Percentiles rank a stretch among this genome's conserved stretches.
phyloP scores from a whole-genome alignment of 306 rosid genomes.

The Argentina anserina region DNA sequence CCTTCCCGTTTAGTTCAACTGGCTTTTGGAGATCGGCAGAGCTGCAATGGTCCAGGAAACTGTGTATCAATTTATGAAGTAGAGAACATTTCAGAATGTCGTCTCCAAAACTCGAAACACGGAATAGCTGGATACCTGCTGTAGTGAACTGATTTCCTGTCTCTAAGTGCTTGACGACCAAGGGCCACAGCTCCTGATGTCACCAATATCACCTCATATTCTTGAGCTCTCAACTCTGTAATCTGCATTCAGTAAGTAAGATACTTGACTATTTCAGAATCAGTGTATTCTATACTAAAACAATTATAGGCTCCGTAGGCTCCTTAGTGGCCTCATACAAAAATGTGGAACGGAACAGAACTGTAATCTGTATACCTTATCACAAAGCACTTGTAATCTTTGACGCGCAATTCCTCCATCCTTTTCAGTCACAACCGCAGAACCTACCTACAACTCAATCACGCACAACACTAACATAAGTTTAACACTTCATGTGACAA shows the following conservation, averaged over 20 bases:
- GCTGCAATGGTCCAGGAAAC: conserved; percentile 38
- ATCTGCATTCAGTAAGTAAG: conserved; percentile 43
- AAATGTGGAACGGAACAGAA: neutral
- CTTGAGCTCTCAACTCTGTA: conserved; percentile 69
- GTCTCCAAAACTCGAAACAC: neutral
- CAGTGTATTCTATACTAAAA: neutral
- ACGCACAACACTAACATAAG: neutral
- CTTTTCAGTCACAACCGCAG: conserved; percentile 53
- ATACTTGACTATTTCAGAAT: neutral
- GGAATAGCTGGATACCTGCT: conserved; percentile 66
- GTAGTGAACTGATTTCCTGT: conserved; percentile 66
- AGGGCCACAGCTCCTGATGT: conserved; percentile 98
- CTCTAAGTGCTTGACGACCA: conserved; percentile 90
- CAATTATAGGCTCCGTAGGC: neutral
- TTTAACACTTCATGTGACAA: neutral
- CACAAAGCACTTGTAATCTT: conserved; percentile 74
- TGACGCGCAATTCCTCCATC: conserved; percentile 59
- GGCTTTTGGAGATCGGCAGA: conserved; percentile 96
- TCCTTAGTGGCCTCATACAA: neutral
- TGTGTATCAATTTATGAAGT: neutral
- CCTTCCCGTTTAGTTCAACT: conserved; percentile 90
- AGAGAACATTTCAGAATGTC: neutral
- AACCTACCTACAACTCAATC: conserved; percentile 40
- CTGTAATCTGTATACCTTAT: conserved; percentile 46
- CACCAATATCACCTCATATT: conserved; percentile 84